phyloP scores from a whole-genome alignment of 2,329 filamentous ascomycete species.

The Lachnellula subtilissima region DNA sequence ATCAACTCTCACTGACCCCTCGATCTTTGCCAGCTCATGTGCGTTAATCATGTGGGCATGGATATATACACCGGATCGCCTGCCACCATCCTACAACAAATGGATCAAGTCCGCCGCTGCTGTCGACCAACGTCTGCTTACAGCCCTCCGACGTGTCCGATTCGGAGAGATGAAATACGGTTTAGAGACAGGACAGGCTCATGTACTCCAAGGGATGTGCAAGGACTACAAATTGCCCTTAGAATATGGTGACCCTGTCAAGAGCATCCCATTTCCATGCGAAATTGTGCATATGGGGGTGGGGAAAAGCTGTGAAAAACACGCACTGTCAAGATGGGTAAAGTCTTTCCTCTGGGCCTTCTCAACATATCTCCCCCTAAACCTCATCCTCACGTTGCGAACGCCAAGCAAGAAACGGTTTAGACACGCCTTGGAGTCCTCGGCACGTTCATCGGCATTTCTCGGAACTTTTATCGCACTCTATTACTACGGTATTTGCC shows the following conservation, averaged over 20 bases:
- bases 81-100: constrained; percentile 70
- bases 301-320: constrained; percentile 68
- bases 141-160: constrained; percentile 64
- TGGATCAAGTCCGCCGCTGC: constrained; percentile 78
- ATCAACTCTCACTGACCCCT: constrained; percentile 54
- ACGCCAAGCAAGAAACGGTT: constrained; percentile 42
- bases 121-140: constrained; percentile 68
- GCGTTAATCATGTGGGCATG: constrained; percentile 84
- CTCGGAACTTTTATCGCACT: constrained; percentile 71
- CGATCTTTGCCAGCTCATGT: constrained; percentile 66
- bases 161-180: constrained; percentile 65
- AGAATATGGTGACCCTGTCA: constrained; percentile 68
- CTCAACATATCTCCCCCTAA: constrained; percentile 71
- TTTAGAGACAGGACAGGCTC: constrained; percentile 64
- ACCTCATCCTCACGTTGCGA: constrained; percentile 57
- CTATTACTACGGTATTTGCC: constrained; percentile 83
- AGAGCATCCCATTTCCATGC: constrained; percentile 70
- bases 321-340: constrained; percentile 63
- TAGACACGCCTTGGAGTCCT: constrained; percentile 49
- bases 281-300: constrained; percentile 78
- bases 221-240: constrained; percentile 62
- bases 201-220: constrained; percentile 67
- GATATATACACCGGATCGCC: constrained; percentile 68
- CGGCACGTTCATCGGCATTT: constrained; percentile 69
- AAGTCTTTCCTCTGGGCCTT: constrained; percentile 70